phyloP scores from a whole-genome alignment of 1,139 yeast genomes.

The Pichia sp. region DNA sequence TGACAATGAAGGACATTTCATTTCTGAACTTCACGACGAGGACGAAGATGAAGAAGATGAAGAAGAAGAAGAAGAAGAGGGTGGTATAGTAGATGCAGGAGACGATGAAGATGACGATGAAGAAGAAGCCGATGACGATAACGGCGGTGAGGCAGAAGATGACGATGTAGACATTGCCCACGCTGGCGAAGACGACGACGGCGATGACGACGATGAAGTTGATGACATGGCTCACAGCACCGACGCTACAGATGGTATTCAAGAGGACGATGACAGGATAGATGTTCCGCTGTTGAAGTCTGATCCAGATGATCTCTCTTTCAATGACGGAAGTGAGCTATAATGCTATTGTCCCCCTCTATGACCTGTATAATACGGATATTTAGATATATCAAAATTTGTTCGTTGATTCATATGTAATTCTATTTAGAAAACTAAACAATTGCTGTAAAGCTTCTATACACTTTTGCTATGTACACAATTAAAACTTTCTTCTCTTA shows the following conservation, averaged over 20 bases:
- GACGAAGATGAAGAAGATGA: conserved; percentile 5
- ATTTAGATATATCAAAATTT: not conserved
- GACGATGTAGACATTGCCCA: too few relatives aligned
- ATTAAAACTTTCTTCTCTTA: conserved; percentile 42
- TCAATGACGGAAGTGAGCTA: conserved; percentile 8
- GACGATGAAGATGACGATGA: conserved; percentile 7
- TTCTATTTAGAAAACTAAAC: conserved; percentile 1
- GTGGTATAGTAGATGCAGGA: conserved; percentile 14
- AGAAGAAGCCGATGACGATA: conserved; percentile 4
- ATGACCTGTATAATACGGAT: conserved; percentile 4
- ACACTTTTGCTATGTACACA: not conserved
- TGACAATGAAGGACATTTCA: conserved; percentile 4
- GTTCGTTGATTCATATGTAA: not conserved
- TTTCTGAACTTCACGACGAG: conserved; percentile 7
- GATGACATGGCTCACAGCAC: conserved; percentile 11
- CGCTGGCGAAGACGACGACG: too few relatives aligned
- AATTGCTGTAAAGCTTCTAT: not conserved
- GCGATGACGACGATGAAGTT: conserved; percentile 16
- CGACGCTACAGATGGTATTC: conserved; percentile 5
- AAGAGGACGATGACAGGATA: not conserved
- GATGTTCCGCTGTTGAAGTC: conserved; percentile 9
- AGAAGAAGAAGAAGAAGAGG: conserved; percentile 19
- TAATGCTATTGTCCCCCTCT: not conserved
- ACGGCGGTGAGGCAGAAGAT: not conserved
- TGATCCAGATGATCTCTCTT: conserved; percentile 8